Evolutionary conservation across 257 asterid species (phyloP), one percentile per base, ranked within the genome.

Genomic region (Phtheirospermum japonicum): DNA sequence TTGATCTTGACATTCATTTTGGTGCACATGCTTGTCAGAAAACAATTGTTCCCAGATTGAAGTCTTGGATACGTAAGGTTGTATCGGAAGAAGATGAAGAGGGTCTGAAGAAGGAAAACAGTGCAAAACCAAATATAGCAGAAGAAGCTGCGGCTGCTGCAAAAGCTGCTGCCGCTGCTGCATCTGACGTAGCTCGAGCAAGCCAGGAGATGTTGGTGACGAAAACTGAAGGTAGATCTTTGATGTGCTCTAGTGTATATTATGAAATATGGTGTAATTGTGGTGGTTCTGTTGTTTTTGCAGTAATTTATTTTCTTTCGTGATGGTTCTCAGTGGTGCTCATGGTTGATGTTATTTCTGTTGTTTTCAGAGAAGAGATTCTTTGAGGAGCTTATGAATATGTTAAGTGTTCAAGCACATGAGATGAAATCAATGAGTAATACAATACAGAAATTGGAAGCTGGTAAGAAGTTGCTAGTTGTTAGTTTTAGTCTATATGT

Each of bases 111-210:
- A 73, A 71, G 76, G 71, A 75, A 71, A 53, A 56, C 18, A 54
- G 60, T 39, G 59, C 72, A 50, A 89, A 76, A 75, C 91, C 87
- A 54, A 87, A 69, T 76, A 51, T 83, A 53, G 96, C 83, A 34
- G 95, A 87, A 79, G 97, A 93, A 76, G 88, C 95, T 72, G 81
- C 88, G 9, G 83, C 77, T 61, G 94, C 99, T 70, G 97, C 97
- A 53, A 89, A 89, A 80, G 79, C 96, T 5, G 99, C 97, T 0
- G 99, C 99, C 0, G 79, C 88, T 0, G 99, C 99, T 40, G 97
- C 97, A 19, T 80, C 96, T 13, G 96, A 93, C 67, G 96, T 89
- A 6, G 99, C 99, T 31, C 95, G 84, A 40, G 85, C 92, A 53
- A 89, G 92, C 88, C 97, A 83, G 78, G 95, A 87, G 75, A 82